Percentiles rank a stretch among this genome's conserved stretches.
These are phyloP conservation scores for Papiliotrema nemorosa DNA, from an alignment of 1,284 basidiomycete species.

Conservation along the genomic window DNA sequence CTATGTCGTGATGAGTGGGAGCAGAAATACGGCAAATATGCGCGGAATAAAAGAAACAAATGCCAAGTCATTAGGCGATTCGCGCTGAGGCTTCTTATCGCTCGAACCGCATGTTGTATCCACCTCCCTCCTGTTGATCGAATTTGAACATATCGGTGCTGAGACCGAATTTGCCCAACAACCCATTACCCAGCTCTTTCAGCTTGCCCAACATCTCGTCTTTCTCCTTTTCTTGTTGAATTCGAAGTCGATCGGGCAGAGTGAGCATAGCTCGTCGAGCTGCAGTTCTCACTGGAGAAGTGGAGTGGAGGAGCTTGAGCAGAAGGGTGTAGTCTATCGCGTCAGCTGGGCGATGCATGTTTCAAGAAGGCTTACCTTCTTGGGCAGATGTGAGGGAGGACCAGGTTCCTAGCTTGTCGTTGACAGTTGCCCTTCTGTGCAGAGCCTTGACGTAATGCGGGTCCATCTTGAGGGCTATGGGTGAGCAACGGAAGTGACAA, in stretches of 20 bases:
- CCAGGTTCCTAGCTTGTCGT: conserved; percentile 77
- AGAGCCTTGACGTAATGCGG: conserved; percentile 81
- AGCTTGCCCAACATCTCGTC: conserved; percentile 89
- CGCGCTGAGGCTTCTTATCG: no score
- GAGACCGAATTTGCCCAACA: conserved; percentile 85
- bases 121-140: conserved; percentile 83
- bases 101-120: conserved; percentile 86
- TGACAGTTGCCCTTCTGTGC: conserved; percentile 78
- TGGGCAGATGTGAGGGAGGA: conserved; percentile 73
- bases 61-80: background rate
- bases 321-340: conserved; percentile 71
- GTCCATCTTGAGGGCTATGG: conserved; percentile 74
- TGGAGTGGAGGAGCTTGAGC: conserved; percentile 59
- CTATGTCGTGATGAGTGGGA: no score
- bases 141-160: conserved; percentile 95
- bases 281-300: conserved; percentile 56
- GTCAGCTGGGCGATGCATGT: conserved; percentile 4
- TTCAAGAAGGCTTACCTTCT: conserved; percentile 61
- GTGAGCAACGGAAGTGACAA: background rate
- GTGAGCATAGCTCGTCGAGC: conserved; percentile 55
- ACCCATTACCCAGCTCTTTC: conserved; percentile 84
- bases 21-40: background rate
- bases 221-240: conserved; percentile 80
- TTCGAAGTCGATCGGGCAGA: conserved; percentile 62
- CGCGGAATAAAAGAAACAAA: background rate